Conservation (phyloP, 1,139 yeast genomes). For the Geotrichum cucujoidarum region DNA sequence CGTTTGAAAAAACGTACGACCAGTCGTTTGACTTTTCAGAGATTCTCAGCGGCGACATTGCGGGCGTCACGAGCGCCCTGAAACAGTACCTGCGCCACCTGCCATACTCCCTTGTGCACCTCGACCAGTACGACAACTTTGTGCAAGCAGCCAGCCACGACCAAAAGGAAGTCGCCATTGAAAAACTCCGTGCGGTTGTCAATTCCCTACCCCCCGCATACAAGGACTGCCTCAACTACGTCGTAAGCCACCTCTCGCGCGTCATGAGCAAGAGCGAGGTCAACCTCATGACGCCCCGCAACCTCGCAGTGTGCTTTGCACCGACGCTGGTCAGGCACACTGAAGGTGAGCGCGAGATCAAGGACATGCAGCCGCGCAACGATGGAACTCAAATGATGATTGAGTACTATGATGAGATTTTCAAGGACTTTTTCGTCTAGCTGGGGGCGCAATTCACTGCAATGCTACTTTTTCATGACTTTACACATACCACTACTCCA, state of each 20-base stretch:
- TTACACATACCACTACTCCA: too few relatives aligned
- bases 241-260: conserved; percentile 56
- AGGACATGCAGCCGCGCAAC: conserved; percentile 80
- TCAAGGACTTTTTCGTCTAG: conserved; percentile 21
- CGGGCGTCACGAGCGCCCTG: conserved; percentile 80
- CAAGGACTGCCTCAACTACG: conserved; percentile 47
- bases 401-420: conserved; percentile 47
- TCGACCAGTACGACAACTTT: conserved; percentile 59
- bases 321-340: conserved; percentile 85
- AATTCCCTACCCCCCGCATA: conserved; percentile 63
- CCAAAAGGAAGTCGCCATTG: conserved; percentile 25
- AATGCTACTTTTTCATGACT: background rate
- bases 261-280: conserved; percentile 30
- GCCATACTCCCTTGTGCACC: conserved; percentile 82
- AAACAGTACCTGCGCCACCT: conserved; percentile 80
- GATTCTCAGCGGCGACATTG: conserved; percentile 61
- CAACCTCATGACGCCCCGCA: conserved; percentile 67
- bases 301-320: conserved; percentile 89
- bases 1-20: conserved; percentile 36
- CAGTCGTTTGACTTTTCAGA: conserved; percentile 36
- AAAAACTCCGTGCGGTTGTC: conserved; percentile 38
- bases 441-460: background rate
- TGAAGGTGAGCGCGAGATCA: conserved; percentile 76
- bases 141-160: conserved; percentile 38
- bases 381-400: conserved; percentile 74